Evolutionary conservation across 768 basidiomycete genomes (phyloP).

Genomic region (Boletus pseudo-olivaceus): DNA sequence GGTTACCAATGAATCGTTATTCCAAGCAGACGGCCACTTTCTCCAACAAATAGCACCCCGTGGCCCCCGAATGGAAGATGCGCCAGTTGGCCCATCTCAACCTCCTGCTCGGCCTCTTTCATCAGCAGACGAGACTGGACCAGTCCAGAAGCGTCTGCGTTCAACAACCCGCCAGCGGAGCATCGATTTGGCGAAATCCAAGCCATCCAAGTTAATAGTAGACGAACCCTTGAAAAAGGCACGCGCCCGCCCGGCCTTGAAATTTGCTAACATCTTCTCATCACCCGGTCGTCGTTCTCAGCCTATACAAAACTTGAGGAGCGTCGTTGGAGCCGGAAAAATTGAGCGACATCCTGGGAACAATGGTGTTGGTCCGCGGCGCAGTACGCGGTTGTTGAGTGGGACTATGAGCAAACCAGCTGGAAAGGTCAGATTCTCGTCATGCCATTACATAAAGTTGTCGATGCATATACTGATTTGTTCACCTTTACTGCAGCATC

Average conservation of each 20-base stretch:
- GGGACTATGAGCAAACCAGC: slow-evolving; percentile 49
- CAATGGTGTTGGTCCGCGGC: slow-evolving; percentile 51
- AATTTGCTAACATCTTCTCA: slow-evolving; percentile 86
- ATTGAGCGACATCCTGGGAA: slow-evolving; percentile 43
- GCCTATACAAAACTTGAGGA: slow-evolving; percentile 64
- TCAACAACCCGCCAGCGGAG: slow-evolving; percentile 57
- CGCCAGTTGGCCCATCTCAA: slow-evolving; percentile 41
- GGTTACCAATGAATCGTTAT: slow-evolving; percentile 53
- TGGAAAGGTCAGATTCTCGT: slow-evolving; percentile 48
- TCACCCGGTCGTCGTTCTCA: slow-evolving; percentile 77
- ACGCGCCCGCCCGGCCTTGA: slow-evolving; percentile 86
- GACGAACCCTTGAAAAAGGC: slow-evolving; percentile 85
- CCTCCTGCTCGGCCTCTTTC: slow-evolving; percentile 65
- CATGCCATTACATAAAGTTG: neutral
- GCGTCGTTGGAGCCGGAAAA: slow-evolving; percentile 48
- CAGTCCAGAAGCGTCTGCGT: slow-evolving; percentile 71
- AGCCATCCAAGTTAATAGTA: slow-evolving; percentile 56
- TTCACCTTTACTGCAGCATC: slow-evolving; percentile 29
- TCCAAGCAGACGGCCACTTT: slow-evolving; percentile 56
- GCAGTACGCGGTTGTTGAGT: slow-evolving; percentile 71
- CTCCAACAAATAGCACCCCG: slow-evolving; percentile 44
- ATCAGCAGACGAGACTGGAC: slow-evolving; percentile 79
- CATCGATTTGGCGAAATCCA: slow-evolving; percentile 47
- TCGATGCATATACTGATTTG: slow-evolving; percentile 6
- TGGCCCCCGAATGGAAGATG: slow-evolving; percentile 39